A percentile compares a stretch with the other conserved stretches of the same genome.
Conservation (phyloP, 1,284 basidiomycete species). For the Inonotus obliquus region DNA sequence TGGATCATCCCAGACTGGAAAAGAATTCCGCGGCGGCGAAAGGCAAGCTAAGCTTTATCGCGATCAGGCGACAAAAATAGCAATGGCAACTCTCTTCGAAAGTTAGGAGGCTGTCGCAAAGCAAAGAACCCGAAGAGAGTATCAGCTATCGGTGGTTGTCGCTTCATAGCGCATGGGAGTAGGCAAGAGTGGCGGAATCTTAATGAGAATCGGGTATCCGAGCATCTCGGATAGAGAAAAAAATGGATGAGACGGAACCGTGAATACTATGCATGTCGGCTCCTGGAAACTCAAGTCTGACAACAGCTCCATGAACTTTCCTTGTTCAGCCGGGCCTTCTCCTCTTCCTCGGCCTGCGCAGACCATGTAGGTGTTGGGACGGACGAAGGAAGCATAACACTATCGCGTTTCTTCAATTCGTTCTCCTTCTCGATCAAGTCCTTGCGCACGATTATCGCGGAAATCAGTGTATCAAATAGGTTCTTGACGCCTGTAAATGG, state of each 20-base stretch:
- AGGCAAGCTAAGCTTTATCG: not conserved
- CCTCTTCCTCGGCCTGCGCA: conserved; percentile 75
- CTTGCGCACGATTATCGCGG: conserved; percentile 70
- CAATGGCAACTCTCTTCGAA: not conserved
- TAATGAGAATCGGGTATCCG: not conserved
- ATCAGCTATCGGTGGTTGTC: not conserved
- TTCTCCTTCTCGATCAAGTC: conserved; percentile 76
- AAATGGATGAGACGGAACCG: not conserved
- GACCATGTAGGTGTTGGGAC: conserved; percentile 64
- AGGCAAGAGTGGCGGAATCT: not conserved
- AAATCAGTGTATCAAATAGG: conserved; percentile 72
- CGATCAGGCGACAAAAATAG: not conserved
- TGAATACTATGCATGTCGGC: not conserved
- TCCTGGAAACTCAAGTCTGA: conserved; percentile 26
- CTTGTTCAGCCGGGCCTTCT: conserved; percentile 51
- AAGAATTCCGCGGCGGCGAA: not conserved
- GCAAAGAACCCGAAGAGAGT: not conserved
- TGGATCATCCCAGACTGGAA: not conserved
- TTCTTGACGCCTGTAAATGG: conserved; percentile 57
- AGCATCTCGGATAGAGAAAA: not conserved
- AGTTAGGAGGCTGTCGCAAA: not conserved
- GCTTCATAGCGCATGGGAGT: not conserved
- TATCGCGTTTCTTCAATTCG: conserved; percentile 71
- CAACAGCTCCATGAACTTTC: conserved; percentile 64
- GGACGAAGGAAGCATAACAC: conserved; percentile 60